Evolutionary conservation across 306 rosid species (phyloP).

Genomic region (Glycine tomentella): DNA sequence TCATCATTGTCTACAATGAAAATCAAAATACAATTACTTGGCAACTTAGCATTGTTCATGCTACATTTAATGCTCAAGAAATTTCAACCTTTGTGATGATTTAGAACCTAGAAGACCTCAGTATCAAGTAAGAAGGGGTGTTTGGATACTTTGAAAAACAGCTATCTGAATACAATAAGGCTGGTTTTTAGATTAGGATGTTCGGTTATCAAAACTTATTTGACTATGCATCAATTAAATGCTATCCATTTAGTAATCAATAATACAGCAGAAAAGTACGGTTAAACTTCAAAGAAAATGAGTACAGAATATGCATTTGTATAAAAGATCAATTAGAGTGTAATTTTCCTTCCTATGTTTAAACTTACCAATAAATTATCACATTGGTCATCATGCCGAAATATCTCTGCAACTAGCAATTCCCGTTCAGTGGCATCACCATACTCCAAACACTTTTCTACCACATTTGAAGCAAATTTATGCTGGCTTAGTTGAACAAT

Average conservation of each 20-base stretch:
- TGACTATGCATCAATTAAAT: not conserved
- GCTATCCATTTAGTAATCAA: not conserved
- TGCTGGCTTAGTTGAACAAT: slow-evolving; percentile 76
- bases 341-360: slow-evolving; percentile 11
- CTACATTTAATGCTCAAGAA: slow-evolving; percentile 15
- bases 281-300: too few species aligned
- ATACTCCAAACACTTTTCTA: slow-evolving; percentile 83
- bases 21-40: not conserved
- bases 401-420: slow-evolving; percentile 69
- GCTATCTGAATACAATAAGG: not conserved
- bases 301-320: too few species aligned
- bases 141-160: not conserved
- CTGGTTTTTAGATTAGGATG: not conserved
- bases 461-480: slow-evolving; percentile 83
- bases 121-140: not conserved
- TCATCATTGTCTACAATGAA: slow-evolving; percentile 60
- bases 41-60: not conserved
- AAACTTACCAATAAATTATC: slow-evolving; percentile 67
- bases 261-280: not conserved
- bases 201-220: not conserved
- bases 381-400: slow-evolving; percentile 64
- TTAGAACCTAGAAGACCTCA: not conserved
- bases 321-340: not conserved
- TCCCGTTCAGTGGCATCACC: slow-evolving; percentile 69
- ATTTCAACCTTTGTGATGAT: not conserved